Base-by-base conservation (phyloP, 2,329 filamentous ascomycete genomes). In the Nemania sp. region DNA sequence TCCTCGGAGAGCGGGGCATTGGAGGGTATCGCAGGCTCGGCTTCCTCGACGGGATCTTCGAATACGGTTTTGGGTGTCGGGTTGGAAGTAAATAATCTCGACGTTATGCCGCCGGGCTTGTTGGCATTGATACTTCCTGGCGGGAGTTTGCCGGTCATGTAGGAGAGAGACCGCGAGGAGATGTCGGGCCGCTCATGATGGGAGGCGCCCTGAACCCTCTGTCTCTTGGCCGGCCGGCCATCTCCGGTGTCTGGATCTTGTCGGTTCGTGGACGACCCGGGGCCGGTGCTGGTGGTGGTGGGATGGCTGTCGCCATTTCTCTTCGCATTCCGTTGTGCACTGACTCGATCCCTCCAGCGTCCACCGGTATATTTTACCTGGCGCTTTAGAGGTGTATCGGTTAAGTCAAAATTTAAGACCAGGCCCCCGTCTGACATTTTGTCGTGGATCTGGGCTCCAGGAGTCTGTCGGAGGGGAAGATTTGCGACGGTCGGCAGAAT, bases 371-470 rank as follows among this genome's bases (percentile, higher is more conserved):
- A 91, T 67, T 82, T 87, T 62, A 84, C 79, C 55, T 84, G 79
- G 5, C 83, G 80, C 62, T 87, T 83, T 55, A 91, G 74, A 12
- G 89, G 83, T 17, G 80, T 83, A 62, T 91, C 87, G 29, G 86
- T 84, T 59, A 97, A 80, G 69, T 92, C 88, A 74, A 98, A 97
- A 71, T 98, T 98, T 73, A 98, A 81, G 59, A 97, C 84, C 86
- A 99, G 90, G 68, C 92, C 92, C 87, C 96, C 91, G 80, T 98
- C 93, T 53, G 91, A 91, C 93, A 98, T 97, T n/a, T n/a, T 45
- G 25, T 66, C 17, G 54, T 20, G 11, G 25, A 17, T 59, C 39
- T 48, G 21, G 49, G 15, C 18, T 39, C 11, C 17, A 48, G 32
- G 13, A 29, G 18, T 7, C 55, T 51, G 51, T 50, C 15, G 47